phyloP scores from a whole-genome alignment of 1,139 yeast species.

The Saccharomycopsis crataegensis region DNA sequence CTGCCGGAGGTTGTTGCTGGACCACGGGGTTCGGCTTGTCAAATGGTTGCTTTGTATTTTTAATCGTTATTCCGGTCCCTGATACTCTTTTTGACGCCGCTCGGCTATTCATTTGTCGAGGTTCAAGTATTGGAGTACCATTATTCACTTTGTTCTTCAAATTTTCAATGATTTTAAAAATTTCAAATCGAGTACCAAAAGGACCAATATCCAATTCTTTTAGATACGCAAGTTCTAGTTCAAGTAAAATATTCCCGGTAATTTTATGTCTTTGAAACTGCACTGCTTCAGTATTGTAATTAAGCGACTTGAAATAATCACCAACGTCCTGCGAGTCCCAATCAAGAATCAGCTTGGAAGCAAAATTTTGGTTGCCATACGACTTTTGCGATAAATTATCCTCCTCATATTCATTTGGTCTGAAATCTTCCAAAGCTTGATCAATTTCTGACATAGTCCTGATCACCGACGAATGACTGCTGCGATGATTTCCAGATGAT shows the following conservation, averaged over 20 bases:
- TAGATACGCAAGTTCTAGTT: slow-evolving; percentile 75
- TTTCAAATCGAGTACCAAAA: slow-evolving; percentile 92
- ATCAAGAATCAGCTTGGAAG: slow-evolving; percentile 7
- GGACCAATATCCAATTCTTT: slow-evolving; percentile 89
- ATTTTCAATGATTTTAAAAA: slow-evolving; percentile 80
- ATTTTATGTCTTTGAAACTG: slow-evolving; percentile 84
- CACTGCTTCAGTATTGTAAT: slow-evolving; percentile 67
- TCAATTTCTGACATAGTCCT: slow-evolving; percentile 77
- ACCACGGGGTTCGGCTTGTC: neutral
- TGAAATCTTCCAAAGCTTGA: slow-evolving; percentile 70
- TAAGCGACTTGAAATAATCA: slow-evolving; percentile 62
- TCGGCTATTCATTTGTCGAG: neutral
- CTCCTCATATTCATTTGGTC: slow-evolving; percentile 25
- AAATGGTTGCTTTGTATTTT: neutral
- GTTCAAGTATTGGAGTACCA: neutral
- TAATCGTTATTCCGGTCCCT: neutral
- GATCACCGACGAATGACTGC: slow-evolving; percentile 35
- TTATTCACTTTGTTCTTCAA: slow-evolving; percentile 30
- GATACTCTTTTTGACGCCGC: neutral
- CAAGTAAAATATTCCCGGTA: slow-evolving; percentile 77
- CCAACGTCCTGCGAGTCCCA: slow-evolving; percentile 91
- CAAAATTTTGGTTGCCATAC: neutral
- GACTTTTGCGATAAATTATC: slow-evolving; percentile 6
- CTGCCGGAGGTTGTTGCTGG: slow-evolving; percentile 4
- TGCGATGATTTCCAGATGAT: slow-evolving; percentile 1